Evolutionary conservation across 2,329 filamentous ascomycete species (phyloP), one percentile per base, ranked within the genome.

Genomic region (Xylaria multiplex): DNA sequence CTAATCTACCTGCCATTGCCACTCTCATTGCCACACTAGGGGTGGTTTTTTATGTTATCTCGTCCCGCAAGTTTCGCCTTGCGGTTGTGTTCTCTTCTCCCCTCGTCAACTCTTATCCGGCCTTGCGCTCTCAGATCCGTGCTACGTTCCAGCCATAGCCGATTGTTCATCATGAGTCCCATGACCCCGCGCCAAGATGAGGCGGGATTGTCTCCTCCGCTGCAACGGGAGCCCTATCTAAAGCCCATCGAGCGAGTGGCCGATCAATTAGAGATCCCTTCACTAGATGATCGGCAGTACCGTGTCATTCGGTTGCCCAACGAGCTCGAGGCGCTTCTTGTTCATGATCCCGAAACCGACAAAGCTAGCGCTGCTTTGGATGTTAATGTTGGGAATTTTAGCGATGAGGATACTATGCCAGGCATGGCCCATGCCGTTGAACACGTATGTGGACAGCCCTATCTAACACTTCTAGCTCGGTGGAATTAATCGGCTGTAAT

Each of bases 401-500:
- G 92, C 76, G 96, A 99, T 76, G 89, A 92, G 70, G 88, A 91
- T 70, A 92, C 93, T 73, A 93, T 98, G 88, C 94, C 93, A 14
- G 93, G 96, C 66, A 94, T 97, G 88, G 95, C 95, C 59, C 96
- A 98, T 82, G 94, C 93, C 6, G 93, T 98, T 61, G 95, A 98
- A 83, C 95, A 97, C 85, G 86, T 88, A 81, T 68, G 79, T 76
- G 43, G 35, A 30, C 40, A 46, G 19, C 37, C 37, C 27, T 56
- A 24, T 42, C 49, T n/a, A 2, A 22, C 9, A 56, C 32, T 56
- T n/a, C 11, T 49, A 13, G 16, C 52, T 6, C 13, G 32, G 42
- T 54, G 22, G 19, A 46, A 49, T 60, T 73, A 46, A 74, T 59
- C 59, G 48, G 14, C 56, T 16, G 48, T 30, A 64, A 7, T 68